Evolutionary conservation across 208 protist genomes (phyloP).

Genomic region (Leishmania tarentolae): DNA sequence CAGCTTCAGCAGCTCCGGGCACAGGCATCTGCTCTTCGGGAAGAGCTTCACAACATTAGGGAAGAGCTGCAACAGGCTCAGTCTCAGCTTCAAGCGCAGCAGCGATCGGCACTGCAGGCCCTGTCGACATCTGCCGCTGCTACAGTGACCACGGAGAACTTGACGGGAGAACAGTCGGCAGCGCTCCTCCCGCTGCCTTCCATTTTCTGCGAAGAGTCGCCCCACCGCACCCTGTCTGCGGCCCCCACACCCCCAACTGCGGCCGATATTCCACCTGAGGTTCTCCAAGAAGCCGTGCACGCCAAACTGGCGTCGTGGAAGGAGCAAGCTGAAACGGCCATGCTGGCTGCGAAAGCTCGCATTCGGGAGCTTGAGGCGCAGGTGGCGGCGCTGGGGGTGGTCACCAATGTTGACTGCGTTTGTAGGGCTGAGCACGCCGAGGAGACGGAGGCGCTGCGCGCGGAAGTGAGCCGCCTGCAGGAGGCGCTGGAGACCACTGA

Average conservation of each 20-base stretch:
- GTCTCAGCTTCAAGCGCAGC: conserved; percentile 1
- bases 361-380: conserved; percentile 33
- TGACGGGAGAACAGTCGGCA: neutral
- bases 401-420: neutral
- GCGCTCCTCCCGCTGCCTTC: neutral
- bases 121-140: neutral
- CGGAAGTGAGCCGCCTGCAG: conserved; percentile 29
- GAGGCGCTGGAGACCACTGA: conserved; percentile 10
- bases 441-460: conserved; percentile 23
- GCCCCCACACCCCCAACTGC: neutral
- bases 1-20: neutral
- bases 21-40: neutral
- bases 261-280: conserved; percentile 10
- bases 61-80: neutral
- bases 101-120: neutral
- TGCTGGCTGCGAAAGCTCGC: conserved; percentile 34
- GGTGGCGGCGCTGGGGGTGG: conserved; percentile 4
- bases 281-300: conserved; percentile 33
- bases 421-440: neutral
- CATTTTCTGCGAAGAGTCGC: neutral
- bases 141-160: neutral
- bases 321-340: conserved; percentile 33
- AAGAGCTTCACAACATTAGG: neutral
- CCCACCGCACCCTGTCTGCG: neutral
- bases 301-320: conserved; percentile 39